Base-by-base conservation (phyloP, 2,329 filamentous ascomycete species). In the Ramichloridium luteum region DNA sequence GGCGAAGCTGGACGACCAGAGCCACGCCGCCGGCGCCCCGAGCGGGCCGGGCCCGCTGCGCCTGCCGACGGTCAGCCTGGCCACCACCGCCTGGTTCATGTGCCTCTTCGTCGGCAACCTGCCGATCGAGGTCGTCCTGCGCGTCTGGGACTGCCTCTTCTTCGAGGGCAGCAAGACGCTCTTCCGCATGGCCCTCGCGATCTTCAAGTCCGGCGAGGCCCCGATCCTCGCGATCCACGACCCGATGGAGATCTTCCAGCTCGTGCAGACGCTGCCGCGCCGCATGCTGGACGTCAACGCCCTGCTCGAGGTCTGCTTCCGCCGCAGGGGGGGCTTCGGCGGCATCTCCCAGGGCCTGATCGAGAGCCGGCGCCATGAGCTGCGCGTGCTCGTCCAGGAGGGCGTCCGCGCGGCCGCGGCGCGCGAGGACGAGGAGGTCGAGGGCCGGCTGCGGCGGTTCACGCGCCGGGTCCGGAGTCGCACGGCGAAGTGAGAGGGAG, bases 61-160 rank as follows among this genome's bases (percentile, higher is more conserved):
- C 4, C 68, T 94, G 8, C 88, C 88, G 0, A 86, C 88, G 9
- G 88, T 96, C 43, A 90, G 83, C 1, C 69, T 96, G 4, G 92
- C 85, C 45, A 84, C 90, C 57, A 93, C 86, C 6, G 82, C 86
- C 3, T 96, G 88, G 88, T 92, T 96, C 57, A 94, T 96, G 88
- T 92, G 82, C 29, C 81, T 90, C 47, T 94, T 90, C 56, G 90
- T 94, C 39, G 85, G 86, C 32, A 93, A 83, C 1, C 63, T 96
- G 12, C 88, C 88, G 2, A 85, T 93, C 39, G 88, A 96, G 59
- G 84, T 80, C 12, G 88, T 86, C 0, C 69, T 94, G 12, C 79
- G 88, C 5, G 83, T 94, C 1, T 96, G 88, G 88, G 88, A 96
- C 47, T 74, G 84, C 1, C 86, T 96, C 52, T 93, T 94, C 55